Percentiles rank a stretch among this genome's conserved stretches.
Conservation (phyloP, 2,329 filamentous ascomycete genomes). For the Arachnomyces sp. region DNA sequence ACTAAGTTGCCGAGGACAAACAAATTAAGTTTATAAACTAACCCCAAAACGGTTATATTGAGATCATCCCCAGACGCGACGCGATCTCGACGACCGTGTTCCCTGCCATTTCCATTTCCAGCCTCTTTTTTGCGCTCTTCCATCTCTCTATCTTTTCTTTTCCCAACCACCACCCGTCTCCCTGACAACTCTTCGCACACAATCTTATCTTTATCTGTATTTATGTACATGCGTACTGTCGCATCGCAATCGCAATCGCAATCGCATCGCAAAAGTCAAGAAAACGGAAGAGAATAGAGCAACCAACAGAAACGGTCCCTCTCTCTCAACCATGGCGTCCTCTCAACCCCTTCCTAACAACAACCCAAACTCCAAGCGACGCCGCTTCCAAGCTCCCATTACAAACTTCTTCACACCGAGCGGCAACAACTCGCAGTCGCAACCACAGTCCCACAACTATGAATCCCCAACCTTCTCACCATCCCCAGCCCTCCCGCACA, state of each 20-base stretch:
- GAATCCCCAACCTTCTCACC: constrained; percentile 30
- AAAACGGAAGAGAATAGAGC: too few relatives aligned
- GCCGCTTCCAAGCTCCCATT: constrained; percentile 38
- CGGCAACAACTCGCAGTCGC: constrained; percentile 24
- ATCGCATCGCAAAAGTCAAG: too few relatives aligned
- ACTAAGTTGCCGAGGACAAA: not conserved
- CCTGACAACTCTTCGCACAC: constrained; percentile 7
- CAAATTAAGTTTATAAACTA: not conserved
- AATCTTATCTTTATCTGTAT: constrained; percentile 4
- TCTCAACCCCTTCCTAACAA: constrained; percentile 10
- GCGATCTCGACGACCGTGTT: constrained; percentile 12
- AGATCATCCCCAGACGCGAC: constrained; percentile 16
- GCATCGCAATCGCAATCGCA: too few relatives aligned
- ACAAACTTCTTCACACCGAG: constrained; percentile 27
- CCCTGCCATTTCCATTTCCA: constrained; percentile 12
- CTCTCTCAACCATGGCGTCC: constrained; percentile 10
- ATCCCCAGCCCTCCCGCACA: constrained; percentile 50
- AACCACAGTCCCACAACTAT: too few relatives aligned
- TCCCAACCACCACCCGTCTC: not conserved
- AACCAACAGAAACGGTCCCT: not conserved
- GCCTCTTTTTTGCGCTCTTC: constrained; percentile 10
- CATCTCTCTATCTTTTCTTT: not conserved
- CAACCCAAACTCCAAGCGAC: constrained; percentile 30
- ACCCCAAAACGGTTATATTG: constrained; percentile 18
- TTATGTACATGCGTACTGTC: constrained; percentile 1